Base-by-base conservation (phyloP, 2,329 filamentous ascomycete species). In the Trichoderma endophyticum region DNA sequence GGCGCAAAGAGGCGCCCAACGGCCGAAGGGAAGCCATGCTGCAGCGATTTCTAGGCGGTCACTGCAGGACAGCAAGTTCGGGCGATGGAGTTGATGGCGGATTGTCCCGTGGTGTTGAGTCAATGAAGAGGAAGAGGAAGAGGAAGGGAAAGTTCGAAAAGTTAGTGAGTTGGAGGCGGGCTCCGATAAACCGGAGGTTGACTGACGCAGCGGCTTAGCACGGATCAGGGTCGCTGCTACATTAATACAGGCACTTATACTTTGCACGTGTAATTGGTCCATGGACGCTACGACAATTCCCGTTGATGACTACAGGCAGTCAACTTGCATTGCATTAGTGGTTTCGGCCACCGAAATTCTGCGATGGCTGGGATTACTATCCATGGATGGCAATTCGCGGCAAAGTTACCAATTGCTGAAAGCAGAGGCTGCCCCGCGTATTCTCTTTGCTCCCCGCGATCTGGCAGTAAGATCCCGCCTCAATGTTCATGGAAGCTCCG, bases 21-120 rank as follows among this genome's bases (percentile, higher is more conserved):
- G 83, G 79, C 79, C 83, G 81, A 74, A 85, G 82, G 77, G 83
- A 83, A 71, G 83, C 83, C 84, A 86, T 86, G 79, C 77, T 79
- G 76, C 68, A 74, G 57, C 34, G 56, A 15, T 65, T 26, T 21
- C n/a, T 24, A 6, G 60, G 15, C 66, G 18, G 32, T 43, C 59
- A 21, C 36, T 39, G 39, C 21, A 12, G 24, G 63, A 54, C 15
- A 28, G 32, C 28, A 51, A 14, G 51, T 30, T 64, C 6, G 15
- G 28, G 28, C 36, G 39, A 60, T 67, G 63, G 54, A n/a, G 32
- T 62, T 68, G 30, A 26, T 68, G n/a, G 30, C n/a, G 56, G 57
- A 32, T 26, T 30, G 54, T 14, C 56, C 60, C 28, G 70, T 59
- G 64, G 54, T 61, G 63, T 60, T 61, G 61, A 56, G 64, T 69